phyloP scores from a whole-genome alignment of 1,139 yeast species.

The Magnusiomyces tetraspermus region DNA sequence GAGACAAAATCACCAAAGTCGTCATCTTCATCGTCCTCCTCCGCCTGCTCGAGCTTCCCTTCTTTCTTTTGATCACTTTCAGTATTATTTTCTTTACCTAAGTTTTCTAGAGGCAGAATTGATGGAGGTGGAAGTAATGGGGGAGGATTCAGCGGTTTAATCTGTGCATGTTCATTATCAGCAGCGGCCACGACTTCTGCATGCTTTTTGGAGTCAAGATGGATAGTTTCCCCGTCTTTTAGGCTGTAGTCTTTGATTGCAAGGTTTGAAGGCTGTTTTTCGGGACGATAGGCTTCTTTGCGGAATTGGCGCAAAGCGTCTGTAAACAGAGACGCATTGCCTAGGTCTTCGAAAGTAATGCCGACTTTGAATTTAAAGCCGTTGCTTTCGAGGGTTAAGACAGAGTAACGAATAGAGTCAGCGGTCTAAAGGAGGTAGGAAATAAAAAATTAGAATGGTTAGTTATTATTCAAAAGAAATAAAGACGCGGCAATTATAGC shows the following conservation, averaged over 20 bases:
- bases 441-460: background rate
- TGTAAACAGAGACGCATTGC: slow-evolving; percentile 34
- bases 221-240: slow-evolving; percentile 26
- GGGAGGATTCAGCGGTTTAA: slow-evolving; percentile 11
- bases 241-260: slow-evolving; percentile 23
- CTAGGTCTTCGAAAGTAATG: slow-evolving; percentile 34
- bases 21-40: slow-evolving; percentile 25
- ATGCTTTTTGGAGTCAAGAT: slow-evolving; percentile 10
- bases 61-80: too few species aligned
- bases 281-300: slow-evolving; percentile 15
- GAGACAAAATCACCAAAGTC: slow-evolving; percentile 40
- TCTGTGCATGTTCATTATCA: background rate
- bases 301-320: slow-evolving; percentile 34
- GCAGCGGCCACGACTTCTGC: background rate
- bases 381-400: slow-evolving; percentile 29
- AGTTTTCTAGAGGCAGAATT: background rate
- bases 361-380: slow-evolving; percentile 34
- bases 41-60: background rate
- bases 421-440: slow-evolving; percentile 8
- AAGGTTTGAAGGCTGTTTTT: slow-evolving; percentile 18
- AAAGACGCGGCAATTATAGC: background rate
- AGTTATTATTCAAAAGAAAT: too few species aligned
- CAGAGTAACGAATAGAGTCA: slow-evolving; percentile 31
- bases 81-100: background rate
- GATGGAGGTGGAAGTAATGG: slow-evolving; percentile 19